Evolutionary conservation across 768 basidiomycete genomes (phyloP), one percentile per base, ranked within the genome.

Genomic region (Tricholoma matsutake): DNA sequence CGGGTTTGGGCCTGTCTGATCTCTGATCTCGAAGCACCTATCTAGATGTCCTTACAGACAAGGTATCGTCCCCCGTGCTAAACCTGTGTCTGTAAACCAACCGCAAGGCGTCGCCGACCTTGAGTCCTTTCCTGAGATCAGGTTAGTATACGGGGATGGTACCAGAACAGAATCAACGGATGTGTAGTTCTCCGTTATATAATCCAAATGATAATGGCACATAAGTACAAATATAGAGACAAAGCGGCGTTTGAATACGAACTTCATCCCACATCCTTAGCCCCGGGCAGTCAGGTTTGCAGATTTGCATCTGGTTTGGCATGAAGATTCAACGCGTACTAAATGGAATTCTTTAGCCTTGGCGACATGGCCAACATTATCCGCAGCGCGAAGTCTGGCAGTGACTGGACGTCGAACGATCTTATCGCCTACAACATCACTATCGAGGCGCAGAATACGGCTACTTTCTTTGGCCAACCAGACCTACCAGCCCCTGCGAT

Each of bases 1-100:
- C 96, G 1, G 96, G 96, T 69, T 81, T 99, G 3, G 96, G 96
- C 13, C 81, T 98, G 53, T 98, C 96, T n/a, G n/a, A n/a, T n/a
- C n/a, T n/a, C n/a, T n/a, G n/a, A n/a, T n/a, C n/a, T n/a, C n/a
- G n/a, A n/a, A n/a, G n/a, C n/a, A n/a, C n/a, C n/a, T n/a, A n/a
- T n/a, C n/a, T n/a, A n/a, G n/a, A n/a, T n/a, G n/a, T n/a, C n/a
- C n/a, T n/a, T n/a, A n/a, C n/a, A n/a, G n/a, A n/a, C n/a, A n/a
- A n/a, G n/a, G n/a, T n/a, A n/a, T n/a, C n/a, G n/a, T n/a, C n/a
- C n/a, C n/a, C n/a, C n/a, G n/a, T n/a, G n/a, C n/a, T n/a, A n/a
- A n/a, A n/a, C n/a, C n/a, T n/a, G n/a, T n/a, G n/a, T n/a, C n/a
- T n/a, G n/a, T n/a, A n/a, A n/a, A n/a, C n/a, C n/a, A n/a, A n/a